Percentiles rank a stretch among this genome's conserved stretches.
Conservation (phyloP, 768 basidiomycete species). For the Mycena vulgaris region DNA sequence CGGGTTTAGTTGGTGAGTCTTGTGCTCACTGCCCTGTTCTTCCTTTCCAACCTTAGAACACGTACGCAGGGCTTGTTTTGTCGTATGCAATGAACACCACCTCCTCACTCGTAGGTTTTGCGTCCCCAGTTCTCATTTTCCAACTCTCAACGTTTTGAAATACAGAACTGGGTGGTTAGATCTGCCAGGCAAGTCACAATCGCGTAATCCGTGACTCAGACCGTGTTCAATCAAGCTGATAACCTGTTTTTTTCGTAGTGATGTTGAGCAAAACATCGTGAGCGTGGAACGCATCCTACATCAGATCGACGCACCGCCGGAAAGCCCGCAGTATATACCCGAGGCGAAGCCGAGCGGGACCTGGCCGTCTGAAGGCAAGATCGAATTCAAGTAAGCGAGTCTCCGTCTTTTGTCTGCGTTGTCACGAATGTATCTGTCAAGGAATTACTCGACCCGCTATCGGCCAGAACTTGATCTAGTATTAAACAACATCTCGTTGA, state of each 20-base stretch:
- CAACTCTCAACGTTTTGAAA: slow-evolving; percentile 5
- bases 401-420: background rate
- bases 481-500: slow-evolving; percentile 81
- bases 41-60: background rate
- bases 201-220: no score
- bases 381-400: slow-evolving; percentile 79
- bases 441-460: slow-evolving; percentile 84
- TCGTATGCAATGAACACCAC: slow-evolving; percentile 90
- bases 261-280: slow-evolving; percentile 93
- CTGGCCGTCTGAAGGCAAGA: slow-evolving; percentile 84
- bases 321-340: slow-evolving; percentile 81
- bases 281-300: slow-evolving; percentile 91
- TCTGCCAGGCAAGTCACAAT: no score
- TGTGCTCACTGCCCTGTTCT: slow-evolving; percentile 52
- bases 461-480: slow-evolving; percentile 86
- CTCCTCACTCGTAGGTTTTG: slow-evolving; percentile 74
- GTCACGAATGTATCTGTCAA: slow-evolving; percentile 45
- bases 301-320: slow-evolving; percentile 80
- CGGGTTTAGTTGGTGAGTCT: slow-evolving; percentile 86
- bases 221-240: no score
- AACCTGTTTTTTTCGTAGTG: no score
- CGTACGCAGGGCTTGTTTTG: slow-evolving; percentile 51
- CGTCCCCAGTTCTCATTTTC: slow-evolving; percentile 6
- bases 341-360: slow-evolving; percentile 64
- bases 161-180: slow-evolving; percentile 89